Evolutionary conservation across 2,329 filamentous ascomycete species (phyloP).

Genomic region (Diaporthe vexans): DNA sequence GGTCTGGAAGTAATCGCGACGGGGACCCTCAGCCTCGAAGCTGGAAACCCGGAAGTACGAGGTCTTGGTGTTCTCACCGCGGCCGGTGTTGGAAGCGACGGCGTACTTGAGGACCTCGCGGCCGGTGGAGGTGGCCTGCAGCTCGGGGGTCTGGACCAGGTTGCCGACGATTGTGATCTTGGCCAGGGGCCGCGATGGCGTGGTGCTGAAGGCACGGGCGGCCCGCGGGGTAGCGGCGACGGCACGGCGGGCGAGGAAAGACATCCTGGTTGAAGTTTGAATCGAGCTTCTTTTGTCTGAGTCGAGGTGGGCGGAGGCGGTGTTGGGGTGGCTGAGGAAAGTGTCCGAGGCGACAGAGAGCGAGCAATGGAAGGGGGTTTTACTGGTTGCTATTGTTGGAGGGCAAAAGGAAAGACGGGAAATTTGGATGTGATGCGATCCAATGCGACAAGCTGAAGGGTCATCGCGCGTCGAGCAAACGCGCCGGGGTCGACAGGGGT

Average conservation of each 20-base stretch:
- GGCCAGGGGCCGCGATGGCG: conserved; percentile 75
- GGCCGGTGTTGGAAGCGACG: conserved; percentile 78
- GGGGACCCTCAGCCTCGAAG: conserved; percentile 77
- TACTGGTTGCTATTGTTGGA: background rate
- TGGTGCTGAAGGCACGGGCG: conserved; percentile 82
- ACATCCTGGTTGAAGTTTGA: conserved; percentile 41
- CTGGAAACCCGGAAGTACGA: conserved; percentile 88
- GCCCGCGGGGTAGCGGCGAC: conserved; percentile 53
- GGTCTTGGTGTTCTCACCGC: conserved; percentile 78
- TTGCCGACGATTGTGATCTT: conserved; percentile 90
- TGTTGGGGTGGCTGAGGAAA: background rate
- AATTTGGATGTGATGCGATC: conserved; percentile 28
- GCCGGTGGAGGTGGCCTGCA: conserved; percentile 77
- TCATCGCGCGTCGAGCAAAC: conserved; percentile 21
- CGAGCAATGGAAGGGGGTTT: background rate
- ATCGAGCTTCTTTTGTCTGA: conserved; percentile 6
- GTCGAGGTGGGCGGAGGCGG: conserved; percentile 44
- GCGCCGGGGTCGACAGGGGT: conserved; percentile 17
- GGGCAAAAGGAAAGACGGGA: conserved; percentile 25
- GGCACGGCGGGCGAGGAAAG: conserved; percentile 44
- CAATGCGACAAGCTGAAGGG: conserved; percentile 23
- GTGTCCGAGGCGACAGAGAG: background rate
- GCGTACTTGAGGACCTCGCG: conserved; percentile 83
- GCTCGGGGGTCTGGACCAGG: conserved; percentile 83
- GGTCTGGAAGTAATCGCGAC: conserved; percentile 78